Evolutionary conservation across 163 green algal species (phyloP), one percentile per base, ranked within the genome.

Genomic region (Volvox carteri): DNA sequence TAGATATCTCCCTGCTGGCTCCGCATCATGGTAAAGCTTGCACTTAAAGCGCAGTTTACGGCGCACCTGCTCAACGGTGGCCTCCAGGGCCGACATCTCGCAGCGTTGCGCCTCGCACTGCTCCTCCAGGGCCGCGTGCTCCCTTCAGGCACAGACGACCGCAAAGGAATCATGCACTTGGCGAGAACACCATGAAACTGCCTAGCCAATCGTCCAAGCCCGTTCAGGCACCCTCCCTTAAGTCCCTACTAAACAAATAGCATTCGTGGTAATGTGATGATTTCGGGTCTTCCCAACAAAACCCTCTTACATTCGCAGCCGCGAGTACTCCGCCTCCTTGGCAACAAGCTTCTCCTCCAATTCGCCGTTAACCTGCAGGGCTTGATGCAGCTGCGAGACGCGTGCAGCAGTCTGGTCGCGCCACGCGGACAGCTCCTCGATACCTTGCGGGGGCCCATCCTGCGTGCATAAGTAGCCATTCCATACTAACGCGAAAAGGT

Each of bases 11-110:
- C n/a, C n/a, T n/a, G n/a, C n/a, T n/a, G n/a, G n/a, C n/a, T n/a
- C n/a, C n/a, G n/a, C n/a, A n/a, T n/a, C n/a, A n/a, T n/a, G n/a
- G n/a, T n/a, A n/a, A n/a, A n/a, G n/a, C n/a, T n/a, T n/a, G n/a
- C n/a, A n/a, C n/a, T n/a, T n/a, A n/a, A n/a, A n/a, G n/a, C n/a
- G n/a, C n/a, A n/a, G n/a, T n/a, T n/a, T n/a, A n/a, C n/a, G n/a
- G n/a, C 65, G 30, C 70, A 89, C 84, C 84, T 89, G 84, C 84
- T 89, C 84, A 23, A 84, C 72, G 0, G 84, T 68, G 12, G 72
- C 72, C 54, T 89, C 84, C 84, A 84, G 19, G 7, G 39, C 54
- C 28, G 84, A 65, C 72, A 78, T 54, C 41, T 84, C 84, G n/a
- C 12, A 42, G 16, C 72, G 72, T 41, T 84, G 72, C 41, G 39